Percentiles rank a stretch among this genome's conserved stretches.
Evolutionary conservation across 2,329 filamentous ascomycete species (phyloP).

Genomic region (Trichophyton benhamiae): DNA sequence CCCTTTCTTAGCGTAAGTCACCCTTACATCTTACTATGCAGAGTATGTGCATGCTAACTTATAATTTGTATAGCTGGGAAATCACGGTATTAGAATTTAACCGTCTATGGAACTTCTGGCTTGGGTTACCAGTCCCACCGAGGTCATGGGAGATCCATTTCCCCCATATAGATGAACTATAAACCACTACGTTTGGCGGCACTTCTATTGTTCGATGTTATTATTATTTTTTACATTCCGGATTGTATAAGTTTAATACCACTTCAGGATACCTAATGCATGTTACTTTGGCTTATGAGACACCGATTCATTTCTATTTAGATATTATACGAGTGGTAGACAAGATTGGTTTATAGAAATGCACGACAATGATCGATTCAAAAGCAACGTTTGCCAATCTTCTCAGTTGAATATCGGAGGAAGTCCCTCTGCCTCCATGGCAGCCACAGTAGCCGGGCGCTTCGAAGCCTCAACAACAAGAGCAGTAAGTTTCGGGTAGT

Average conservation of each 20-base stretch:
- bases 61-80: slow-evolving; percentile 29
- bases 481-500: slow-evolving; percentile 1
- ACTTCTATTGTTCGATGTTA: slow-evolving; percentile 13
- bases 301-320: background rate
- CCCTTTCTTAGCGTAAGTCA: slow-evolving; percentile 57
- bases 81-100: slow-evolving; percentile 43
- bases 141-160: slow-evolving; percentile 44
- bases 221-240: background rate
- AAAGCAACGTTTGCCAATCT: background rate
- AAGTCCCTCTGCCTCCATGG: background rate
- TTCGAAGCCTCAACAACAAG: background rate
- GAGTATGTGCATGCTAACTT: background rate
- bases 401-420: background rate
- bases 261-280: background rate
- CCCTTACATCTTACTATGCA: background rate
- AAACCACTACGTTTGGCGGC: slow-evolving; percentile 6
- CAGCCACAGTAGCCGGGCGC: background rate
- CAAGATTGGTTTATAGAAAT: background rate
- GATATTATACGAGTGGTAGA: background rate
- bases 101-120: slow-evolving; percentile 49
- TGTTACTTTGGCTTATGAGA: background rate
- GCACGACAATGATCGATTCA: no score
- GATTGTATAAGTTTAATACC: background rate
- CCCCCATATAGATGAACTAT: slow-evolving; percentile 36
- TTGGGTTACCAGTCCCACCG: slow-evolving; percentile 48